Conservation (phyloP, 345 rosid genomes). For the Acer campestre region DNA sequence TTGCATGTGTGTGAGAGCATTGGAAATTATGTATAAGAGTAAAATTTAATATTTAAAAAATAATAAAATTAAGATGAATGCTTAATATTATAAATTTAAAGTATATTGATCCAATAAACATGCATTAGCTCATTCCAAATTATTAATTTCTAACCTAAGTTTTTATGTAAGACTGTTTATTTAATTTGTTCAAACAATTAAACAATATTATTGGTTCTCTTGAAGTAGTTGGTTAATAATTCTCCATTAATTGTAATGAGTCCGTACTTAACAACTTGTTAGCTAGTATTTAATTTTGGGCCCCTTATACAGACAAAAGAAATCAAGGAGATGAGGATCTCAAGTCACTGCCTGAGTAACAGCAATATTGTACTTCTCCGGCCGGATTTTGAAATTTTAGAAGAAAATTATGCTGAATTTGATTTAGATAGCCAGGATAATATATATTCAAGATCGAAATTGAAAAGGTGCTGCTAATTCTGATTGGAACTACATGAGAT, state of each 20-base stretch:
- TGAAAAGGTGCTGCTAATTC: not conserved
- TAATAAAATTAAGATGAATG: too few relatives aligned
- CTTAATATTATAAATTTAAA: too few relatives aligned
- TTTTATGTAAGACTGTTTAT: not conserved
- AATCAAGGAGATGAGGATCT: too few relatives aligned
- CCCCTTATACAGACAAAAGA: not conserved
- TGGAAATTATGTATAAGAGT: too few relatives aligned
- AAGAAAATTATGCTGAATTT: not conserved
- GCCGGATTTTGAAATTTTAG: not conserved
- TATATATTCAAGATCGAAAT: not conserved
- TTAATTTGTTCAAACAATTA: not conserved
- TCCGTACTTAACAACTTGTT: not conserved
- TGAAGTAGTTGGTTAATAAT: not conserved
- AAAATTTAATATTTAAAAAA: too few relatives aligned
- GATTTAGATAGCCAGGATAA: not conserved
- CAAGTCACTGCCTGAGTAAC: not conserved
- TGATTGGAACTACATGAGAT: slow-evolving; percentile 27
- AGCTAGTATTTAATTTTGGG: not conserved
- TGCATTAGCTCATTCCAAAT: not conserved
- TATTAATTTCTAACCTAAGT: too few relatives aligned
- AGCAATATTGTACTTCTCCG: not conserved
- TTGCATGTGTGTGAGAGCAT: too few relatives aligned
- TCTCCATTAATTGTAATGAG: not conserved
- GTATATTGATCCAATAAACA: too few relatives aligned
- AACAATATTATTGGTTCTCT: not conserved